Conservation (phyloP, 257 asterid genomes). For the Nicotiana otophora region DNA sequence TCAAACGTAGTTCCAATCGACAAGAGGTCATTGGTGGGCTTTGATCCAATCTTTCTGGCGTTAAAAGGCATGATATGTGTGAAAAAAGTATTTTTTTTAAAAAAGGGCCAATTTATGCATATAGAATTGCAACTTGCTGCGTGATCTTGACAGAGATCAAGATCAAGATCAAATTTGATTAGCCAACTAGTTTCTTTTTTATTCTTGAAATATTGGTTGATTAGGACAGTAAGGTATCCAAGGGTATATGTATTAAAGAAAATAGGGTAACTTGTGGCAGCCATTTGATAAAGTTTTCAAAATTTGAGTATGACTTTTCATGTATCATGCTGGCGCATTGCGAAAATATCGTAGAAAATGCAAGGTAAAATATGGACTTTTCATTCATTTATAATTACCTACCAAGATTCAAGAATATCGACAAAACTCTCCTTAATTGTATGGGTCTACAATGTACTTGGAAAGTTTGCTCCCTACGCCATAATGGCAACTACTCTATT, state of each 20-base stretch:
- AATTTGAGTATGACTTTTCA: neutral
- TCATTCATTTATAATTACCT: neutral
- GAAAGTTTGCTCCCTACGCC: neutral
- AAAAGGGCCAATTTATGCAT: neutral
- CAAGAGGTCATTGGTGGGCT: neutral
- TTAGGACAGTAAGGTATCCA: neutral
- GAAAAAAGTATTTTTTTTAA: too few species aligned
- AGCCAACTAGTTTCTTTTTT: neutral
- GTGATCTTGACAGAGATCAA: constrained; percentile 2
- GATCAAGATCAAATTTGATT: constrained; percentile 2
- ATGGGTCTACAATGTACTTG: neutral
- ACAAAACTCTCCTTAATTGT: neutral
- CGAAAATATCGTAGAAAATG: neutral
- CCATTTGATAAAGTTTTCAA: neutral
- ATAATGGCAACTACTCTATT: neutral
- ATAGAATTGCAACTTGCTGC: neutral
- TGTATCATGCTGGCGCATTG: neutral
- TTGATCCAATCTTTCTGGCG: neutral
- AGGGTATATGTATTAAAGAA: neutral
- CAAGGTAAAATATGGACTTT: neutral
- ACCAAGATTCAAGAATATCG: neutral
- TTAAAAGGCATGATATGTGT: neutral
- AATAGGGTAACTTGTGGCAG: neutral
- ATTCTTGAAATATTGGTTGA: neutral
- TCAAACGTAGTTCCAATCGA: neutral